Evolutionary conservation across 2,329 filamentous ascomycete species (phyloP), one percentile per base, ranked within the genome.

Genomic region (Fusarium newnesense): DNA sequence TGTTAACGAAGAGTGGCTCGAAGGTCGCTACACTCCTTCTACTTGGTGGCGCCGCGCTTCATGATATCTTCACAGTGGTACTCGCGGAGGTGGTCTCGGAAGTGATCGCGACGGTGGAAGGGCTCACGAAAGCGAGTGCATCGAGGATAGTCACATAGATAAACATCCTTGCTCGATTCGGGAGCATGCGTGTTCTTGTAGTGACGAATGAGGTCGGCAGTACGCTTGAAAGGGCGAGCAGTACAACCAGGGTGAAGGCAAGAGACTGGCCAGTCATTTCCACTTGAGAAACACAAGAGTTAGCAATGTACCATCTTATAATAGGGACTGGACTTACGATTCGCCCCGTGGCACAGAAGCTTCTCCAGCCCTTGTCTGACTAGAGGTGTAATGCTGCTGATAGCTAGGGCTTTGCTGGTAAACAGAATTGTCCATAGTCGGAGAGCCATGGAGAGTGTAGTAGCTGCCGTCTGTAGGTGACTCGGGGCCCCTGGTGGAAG

Each of bases 41-140:
- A n/a, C n/a, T n/a, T n/a, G n/a, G n/a, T n/a, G n/a, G n/a, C n/a
- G n/a, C n/a, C n/a, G n/a, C n/a, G 84, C 80, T 86, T 86, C 73
- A 83, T 81, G 39, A 88, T 83, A 67, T 89, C 87, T 75, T 90
- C 88, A 61, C 82, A 82, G 81, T 90, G 88, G 69, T 82, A 88
- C 50, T 87, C 84, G 37, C 88, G 84, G 42, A 88, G 83, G 76
- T 90, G 88, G 64, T 89, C 87, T 42, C 88, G 84, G 76, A 85
- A 88, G 79, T 90, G 88, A 70, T 90, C 88, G 37, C 85, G 84
- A 39, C 88, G 84, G 72, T 83, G 82, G 75, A 90, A 90, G 4
- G 87, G 85, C 5, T 83, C 79, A 10, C 77, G 76, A 34, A 79
- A 80, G 12, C 88, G 85, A 30, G 78, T 67, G 76, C 88, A 90